Conservation (phyloP, 257 asterid genomes). For the Solanum boliviense region DNA sequence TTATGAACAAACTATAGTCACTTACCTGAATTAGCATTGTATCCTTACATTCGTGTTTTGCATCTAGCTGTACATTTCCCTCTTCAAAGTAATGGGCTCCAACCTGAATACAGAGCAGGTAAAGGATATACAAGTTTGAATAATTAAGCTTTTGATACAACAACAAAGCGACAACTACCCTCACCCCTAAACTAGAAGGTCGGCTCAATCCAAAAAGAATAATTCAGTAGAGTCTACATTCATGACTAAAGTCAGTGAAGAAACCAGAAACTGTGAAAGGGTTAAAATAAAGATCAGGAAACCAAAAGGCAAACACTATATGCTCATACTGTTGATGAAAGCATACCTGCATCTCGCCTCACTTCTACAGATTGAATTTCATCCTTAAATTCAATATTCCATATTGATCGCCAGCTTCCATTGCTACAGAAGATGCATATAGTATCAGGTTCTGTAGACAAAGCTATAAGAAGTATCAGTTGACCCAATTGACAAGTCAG, state of each 20-base stretch:
- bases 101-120: slow-evolving; percentile 37
- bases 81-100: slow-evolving; percentile 98
- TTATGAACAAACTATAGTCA: not conserved
- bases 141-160: not conserved
- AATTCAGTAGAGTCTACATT: not conserved
- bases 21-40: slow-evolving; percentile 72
- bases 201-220: not conserved
- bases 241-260: not conserved
- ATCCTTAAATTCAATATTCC: slow-evolving; percentile 70
- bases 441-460: slow-evolving; percentile 1
- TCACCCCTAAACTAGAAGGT: not conserved
- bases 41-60: slow-evolving; percentile 75
- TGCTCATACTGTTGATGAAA: slow-evolving; percentile 1
- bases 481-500: not conserved
- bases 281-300: not conserved
- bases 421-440: slow-evolving; percentile 37
- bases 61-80: slow-evolving; percentile 96
- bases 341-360: slow-evolving; percentile 70
- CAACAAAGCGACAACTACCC: not conserved
- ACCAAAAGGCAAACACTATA: not conserved
- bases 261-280: not conserved
- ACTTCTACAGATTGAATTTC: slow-evolving; percentile 70
- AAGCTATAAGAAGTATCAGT: not conserved
- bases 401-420: slow-evolving; percentile 91
- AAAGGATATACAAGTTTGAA: not conserved